A percentile compares a stretch with the other conserved stretches of the same genome.
These are phyloP conservation scores for Pseudogymnoascus sp. DNA, from an alignment of 2,329 filamentous ascomycete genomes.

Conservation along the genomic window DNA sequence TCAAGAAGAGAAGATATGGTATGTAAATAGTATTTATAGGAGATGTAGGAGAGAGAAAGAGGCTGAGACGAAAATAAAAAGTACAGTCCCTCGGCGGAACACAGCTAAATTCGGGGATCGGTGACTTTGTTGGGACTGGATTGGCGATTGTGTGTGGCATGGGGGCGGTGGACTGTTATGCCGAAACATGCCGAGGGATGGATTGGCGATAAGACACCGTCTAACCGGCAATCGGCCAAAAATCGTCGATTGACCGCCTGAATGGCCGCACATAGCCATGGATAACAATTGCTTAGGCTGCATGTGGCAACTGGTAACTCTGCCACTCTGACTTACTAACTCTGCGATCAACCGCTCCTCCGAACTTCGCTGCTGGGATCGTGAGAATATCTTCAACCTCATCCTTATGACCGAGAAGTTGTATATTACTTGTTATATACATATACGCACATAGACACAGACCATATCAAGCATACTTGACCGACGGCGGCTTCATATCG, in stretches of 20 bases:
- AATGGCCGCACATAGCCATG: not conserved
- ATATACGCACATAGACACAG: not conserved
- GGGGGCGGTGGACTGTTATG: not conserved
- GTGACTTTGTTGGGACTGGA: not conserved
- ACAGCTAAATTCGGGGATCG: not conserved
- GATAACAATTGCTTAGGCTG: not conserved
- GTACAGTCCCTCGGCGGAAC: not conserved
- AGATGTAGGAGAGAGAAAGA: not conserved
- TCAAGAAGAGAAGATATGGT: not conserved
- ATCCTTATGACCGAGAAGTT: not conserved
- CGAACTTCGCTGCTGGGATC: not conserved
- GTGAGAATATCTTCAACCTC: not conserved
- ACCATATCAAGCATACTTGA: not conserved
- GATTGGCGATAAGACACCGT: not conserved
- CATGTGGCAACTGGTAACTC: not conserved
- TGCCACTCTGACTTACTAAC: not conserved
- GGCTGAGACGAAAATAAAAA: not conserved
- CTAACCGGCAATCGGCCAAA: not conserved
- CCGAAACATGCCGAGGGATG: constrained; percentile 1
- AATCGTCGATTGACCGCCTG: not conserved
- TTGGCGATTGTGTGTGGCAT: not conserved
- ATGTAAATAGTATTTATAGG: not conserved
- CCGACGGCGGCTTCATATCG: not conserved
- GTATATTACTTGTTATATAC: not conserved
- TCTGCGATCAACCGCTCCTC: not conserved